Base-by-base conservation (phyloP, 768 basidiomycete genomes). In the Calocybe indica region DNA sequence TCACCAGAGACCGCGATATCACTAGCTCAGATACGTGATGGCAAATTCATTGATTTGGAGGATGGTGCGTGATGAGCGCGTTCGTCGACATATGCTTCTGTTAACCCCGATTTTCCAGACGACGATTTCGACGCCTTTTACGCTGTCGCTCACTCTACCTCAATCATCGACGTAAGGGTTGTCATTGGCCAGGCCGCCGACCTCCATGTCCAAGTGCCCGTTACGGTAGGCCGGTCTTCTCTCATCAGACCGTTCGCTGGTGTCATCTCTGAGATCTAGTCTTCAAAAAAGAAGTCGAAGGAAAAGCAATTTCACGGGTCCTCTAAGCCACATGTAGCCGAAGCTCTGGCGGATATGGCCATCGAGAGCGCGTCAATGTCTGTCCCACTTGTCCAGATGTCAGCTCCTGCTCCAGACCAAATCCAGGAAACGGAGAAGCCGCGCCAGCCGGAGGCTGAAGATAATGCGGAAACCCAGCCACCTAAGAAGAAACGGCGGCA, bases 51-150 rank as follows among this genome's bases (percentile, higher is more conserved):
- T 15, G 85, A 85, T 59, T 70, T 92, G n/a, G 87, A 87, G 33
- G 88, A 91, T 58, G 85, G 89, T 88, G 55, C 51, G 72, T 61
- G 11, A 34, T 7, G 36, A 44, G 12, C 31, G 45, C 15, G 45
- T 11, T 45, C 41, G 45, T 40, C 40, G 32, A 33, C 29, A 13
- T 36, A 6, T 15, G 39, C 43, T 43, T 44, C 48, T 44, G n/a
- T 13, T 46, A 35, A 40, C 33, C 36, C 5, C 28, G 13, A 36
- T 41, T 48, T 37, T 52, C 7, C 52, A 91, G 88, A 88, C 38
- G 88, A 85, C 35, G 88, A 91, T 62, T 90, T 88, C 52, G 82
- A 83, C 46, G 87, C 86, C 1, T 87, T 90, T 62, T 63, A 67
- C 48, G 66, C 74, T 10, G 62, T 76, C 34, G 69, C 79, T 14